Conservation (phyloP, 1,139 yeast genomes). For the Yamadazyma aaseri region DNA sequence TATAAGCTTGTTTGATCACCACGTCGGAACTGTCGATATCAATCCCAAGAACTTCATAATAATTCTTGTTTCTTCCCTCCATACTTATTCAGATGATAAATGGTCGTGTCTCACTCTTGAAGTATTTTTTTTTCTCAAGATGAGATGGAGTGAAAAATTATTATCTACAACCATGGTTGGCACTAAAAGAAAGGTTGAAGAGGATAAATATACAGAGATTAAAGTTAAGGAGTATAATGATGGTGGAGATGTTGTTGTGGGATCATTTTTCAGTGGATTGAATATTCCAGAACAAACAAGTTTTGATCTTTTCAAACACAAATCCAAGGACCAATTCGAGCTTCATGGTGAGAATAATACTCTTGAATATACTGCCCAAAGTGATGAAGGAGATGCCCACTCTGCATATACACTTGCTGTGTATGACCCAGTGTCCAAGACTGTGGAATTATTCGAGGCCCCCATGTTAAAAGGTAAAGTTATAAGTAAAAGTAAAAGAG, state of each 20-base stretch:
- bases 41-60: slow-evolving; percentile 58
- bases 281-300: slow-evolving; percentile 55
- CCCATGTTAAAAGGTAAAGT: slow-evolving; percentile 58
- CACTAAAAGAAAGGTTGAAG: slow-evolving; percentile 23
- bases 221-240: slow-evolving; percentile 27
- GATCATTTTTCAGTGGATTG: slow-evolving; percentile 75
- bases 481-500: slow-evolving; percentile 52
- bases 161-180: slow-evolving; percentile 17
- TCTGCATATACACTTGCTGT: slow-evolving; percentile 58
- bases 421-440: slow-evolving; percentile 59
- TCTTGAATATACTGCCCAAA: slow-evolving; percentile 70
- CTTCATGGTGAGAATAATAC: slow-evolving; percentile 78
- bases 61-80: slow-evolving; percentile 15
- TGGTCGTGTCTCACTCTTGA: slow-evolving; percentile 1
- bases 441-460: slow-evolving; percentile 61
- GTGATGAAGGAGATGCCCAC: slow-evolving; percentile 28
- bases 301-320: slow-evolving; percentile 64
- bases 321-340: slow-evolving; percentile 43
- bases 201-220: slow-evolving; percentile 14
- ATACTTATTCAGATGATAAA: neutral
- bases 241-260: slow-evolving; percentile 42
- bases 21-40: slow-evolving; percentile 28
- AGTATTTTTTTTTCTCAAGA: slow-evolving; percentile 9
- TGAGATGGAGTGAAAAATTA: slow-evolving; percentile 8
- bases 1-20: slow-evolving; percentile 63